Percentiles rank a stretch among this genome's conserved stretches.
These are phyloP conservation scores for Rhododendron ovatum DNA, from an alignment of 148 eudicot genomes.

Conservation along the genomic window DNA sequence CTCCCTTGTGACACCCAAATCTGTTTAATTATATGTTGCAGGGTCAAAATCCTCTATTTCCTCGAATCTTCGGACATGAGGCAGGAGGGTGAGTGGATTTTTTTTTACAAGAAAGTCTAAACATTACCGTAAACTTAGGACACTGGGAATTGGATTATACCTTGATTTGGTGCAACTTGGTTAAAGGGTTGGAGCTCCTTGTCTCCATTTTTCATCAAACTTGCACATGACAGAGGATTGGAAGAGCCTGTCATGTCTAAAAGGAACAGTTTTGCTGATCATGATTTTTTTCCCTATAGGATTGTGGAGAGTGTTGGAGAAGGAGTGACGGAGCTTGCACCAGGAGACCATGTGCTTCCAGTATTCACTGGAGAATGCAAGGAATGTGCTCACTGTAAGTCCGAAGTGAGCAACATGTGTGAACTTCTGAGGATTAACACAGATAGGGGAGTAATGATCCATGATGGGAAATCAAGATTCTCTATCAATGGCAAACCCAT, in stretches of 20 bases:
- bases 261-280: background rate
- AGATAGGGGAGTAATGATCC: constrained; percentile 29
- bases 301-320: constrained; percentile 43
- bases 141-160: too few relatives aligned
- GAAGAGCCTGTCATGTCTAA: background rate
- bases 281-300: constrained; percentile 8
- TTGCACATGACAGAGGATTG: background rate
- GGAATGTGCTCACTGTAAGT: constrained; percentile 37
- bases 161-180: background rate
- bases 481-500: constrained; percentile 29
- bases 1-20: background rate
- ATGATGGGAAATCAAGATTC: constrained; percentile 35
- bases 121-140: background rate
- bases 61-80: constrained; percentile 49
- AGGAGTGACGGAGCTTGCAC: constrained; percentile 30
- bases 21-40: constrained; percentile 4
- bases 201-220: background rate
- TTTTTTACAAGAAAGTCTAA: background rate
- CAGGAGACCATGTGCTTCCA: constrained; percentile 41
- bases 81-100: constrained; percentile 34
- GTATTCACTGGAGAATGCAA: constrained; percentile 36
- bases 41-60: constrained; percentile 26
- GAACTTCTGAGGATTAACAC: constrained; percentile 26
- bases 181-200: background rate
- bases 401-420: constrained; percentile 39